Evolutionary conservation across 352 stramenopile species (phyloP), one percentile per base, ranked within the genome.

Genomic region (Globisporangium barbulae): DNA sequence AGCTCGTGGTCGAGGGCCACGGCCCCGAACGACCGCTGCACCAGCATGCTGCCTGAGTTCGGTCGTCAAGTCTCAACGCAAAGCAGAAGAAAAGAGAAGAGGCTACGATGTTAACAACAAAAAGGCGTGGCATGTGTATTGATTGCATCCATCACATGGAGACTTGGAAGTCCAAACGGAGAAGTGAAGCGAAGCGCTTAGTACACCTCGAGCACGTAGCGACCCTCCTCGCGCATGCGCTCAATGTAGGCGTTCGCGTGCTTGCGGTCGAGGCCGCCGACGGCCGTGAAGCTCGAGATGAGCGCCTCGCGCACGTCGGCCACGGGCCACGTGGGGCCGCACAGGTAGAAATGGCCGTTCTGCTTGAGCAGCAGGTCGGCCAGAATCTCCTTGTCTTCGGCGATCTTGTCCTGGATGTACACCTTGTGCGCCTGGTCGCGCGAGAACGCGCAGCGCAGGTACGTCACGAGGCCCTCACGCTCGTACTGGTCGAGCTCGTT

Each of bases 361-460:
- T 90, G 69, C 55, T 88, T 76, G 41, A 90, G 70, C 64, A 96
- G 61, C 58, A 81, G 74, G 66, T 94, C 83, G 55, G 75, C 74
- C 41, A 96, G 67, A 22, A 92, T 80, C 41, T 75, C 71, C 68
- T 88, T 88, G 73, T 95, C 83, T 69, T 96, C 83, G 30, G 78
- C 72, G 61, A 96, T 96, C 63, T 80, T 83, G 71, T 95, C 83
- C 70, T 96, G 88, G 69, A 96, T 92, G 75, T 96, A 96, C 41
- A 96, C 79, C 76, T 96, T 96, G 71, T 95, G 81, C 41, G 80
- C 75, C 73, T 96, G 88, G 71, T 96, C 88, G 53, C 88, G 82
- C 61, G 88, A 96, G 76, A 95, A 96, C 33, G 88, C 88, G 44
- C 87, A 91, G 49, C 85, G 81, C 58, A 96, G 64, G 69, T 93